Evolutionary conservation across 345 rosid genomes (phyloP).

Genomic region (Eucalyptus dawsonii): DNA sequence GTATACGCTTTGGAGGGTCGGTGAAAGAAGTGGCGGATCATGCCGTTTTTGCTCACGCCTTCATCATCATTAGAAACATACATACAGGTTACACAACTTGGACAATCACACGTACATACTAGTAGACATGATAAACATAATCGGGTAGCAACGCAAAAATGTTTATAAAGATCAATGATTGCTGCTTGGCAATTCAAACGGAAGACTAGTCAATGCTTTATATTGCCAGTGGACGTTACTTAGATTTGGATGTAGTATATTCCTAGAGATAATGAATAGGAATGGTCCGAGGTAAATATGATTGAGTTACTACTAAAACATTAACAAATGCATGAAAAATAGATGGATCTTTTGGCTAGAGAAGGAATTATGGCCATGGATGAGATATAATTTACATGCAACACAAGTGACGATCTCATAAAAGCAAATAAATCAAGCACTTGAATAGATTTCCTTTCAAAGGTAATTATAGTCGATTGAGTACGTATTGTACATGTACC

Average conservation of each 20-base stretch:
- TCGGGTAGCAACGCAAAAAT: not conserved
- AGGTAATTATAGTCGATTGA: not conserved
- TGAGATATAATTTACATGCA: not conserved
- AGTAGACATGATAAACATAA: not conserved
- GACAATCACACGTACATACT: not conserved
- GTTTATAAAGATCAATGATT: not conserved
- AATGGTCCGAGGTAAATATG: not conserved
- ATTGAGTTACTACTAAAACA: not conserved
- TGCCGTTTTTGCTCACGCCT: slow-evolving; percentile 89
- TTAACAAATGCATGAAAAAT: not conserved
- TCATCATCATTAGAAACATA: not conserved
- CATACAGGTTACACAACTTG: not conserved
- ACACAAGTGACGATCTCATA: not conserved
- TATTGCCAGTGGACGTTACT: not conserved
- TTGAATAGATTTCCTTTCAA: not conserved
- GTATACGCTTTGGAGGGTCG: slow-evolving; percentile 98
- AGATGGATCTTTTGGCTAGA: not conserved
- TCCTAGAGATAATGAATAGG: not conserved
- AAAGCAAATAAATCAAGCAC: not conserved
- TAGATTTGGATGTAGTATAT: not conserved
- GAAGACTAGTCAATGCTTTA: not conserved
- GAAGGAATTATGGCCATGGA: not conserved
- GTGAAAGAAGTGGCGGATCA: slow-evolving; percentile 94
- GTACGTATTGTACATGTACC: not conserved
- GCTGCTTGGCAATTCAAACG: not conserved